These are phyloP conservation scores for Trametes maxima DNA, from an alignment of 768 basidiomycete genomes.

Conservation along the genomic window DNA sequence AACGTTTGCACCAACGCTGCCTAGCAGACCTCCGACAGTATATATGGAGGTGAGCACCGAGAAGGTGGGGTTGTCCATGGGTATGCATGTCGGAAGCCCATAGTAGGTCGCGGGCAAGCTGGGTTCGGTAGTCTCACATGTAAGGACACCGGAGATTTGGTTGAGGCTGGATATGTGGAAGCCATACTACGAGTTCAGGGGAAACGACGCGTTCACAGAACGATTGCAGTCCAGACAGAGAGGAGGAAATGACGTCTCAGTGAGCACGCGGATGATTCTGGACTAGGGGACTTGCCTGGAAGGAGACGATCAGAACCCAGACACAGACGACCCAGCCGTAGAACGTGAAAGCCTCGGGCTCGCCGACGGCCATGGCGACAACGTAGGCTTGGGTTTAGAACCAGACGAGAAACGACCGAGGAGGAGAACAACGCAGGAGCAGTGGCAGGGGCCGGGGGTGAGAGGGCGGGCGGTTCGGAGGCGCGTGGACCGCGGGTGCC, in stretches of 20 bases:
- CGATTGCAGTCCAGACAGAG: neutral
- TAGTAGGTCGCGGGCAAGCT: slow-evolving; percentile 29
- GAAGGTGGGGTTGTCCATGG: slow-evolving; percentile 76
- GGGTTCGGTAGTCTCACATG: slow-evolving; percentile 50
- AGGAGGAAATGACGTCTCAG: neutral
- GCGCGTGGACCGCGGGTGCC: neutral
- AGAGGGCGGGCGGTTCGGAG: neutral
- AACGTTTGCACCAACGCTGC: slow-evolving; percentile 67
- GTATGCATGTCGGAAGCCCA: slow-evolving; percentile 72
- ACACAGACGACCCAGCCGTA: slow-evolving; percentile 67
- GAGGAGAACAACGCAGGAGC: neutral
- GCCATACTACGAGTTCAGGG: slow-evolving; percentile 61
- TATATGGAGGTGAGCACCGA: slow-evolving; percentile 84
- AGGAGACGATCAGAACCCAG: slow-evolving; percentile 70
- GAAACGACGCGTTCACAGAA: too few relatives aligned
- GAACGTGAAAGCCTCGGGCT: slow-evolving; percentile 47
- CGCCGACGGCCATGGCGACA: slow-evolving; percentile 13
- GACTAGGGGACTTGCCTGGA: slow-evolving; percentile 41
- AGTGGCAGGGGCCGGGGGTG: neutral
- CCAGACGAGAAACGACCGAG: neutral
- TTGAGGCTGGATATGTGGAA: slow-evolving; percentile 93
- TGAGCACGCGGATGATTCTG: neutral
- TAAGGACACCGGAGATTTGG: slow-evolving; percentile 55
- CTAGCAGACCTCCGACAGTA: slow-evolving; percentile 84
- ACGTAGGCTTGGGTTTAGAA: neutral